Base-by-base conservation (phyloP, 2,329 filamentous ascomycete species). In the Fusarium setosum region DNA sequence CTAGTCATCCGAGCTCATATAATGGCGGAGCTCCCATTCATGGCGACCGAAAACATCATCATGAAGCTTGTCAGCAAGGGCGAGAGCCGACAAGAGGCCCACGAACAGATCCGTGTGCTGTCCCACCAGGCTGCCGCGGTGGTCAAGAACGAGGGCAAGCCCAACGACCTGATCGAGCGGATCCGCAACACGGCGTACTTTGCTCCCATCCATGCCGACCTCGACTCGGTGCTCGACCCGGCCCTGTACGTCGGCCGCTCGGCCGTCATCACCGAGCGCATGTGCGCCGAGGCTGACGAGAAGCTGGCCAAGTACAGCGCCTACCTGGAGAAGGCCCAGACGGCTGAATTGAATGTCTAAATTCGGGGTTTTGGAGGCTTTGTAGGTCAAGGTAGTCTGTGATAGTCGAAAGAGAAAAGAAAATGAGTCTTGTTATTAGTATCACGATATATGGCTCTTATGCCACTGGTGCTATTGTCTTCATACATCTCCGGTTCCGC, bases 111-210 rank as follows among this genome's bases (percentile, higher is more conserved):
- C 18, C 67, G 61, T 1, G 67, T 70, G 4, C 64, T 70, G 17
- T 69, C 67, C 0, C 61, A 68, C 45, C 56, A 70, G 24, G 67
- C 65, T 0, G 50, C 52, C 17, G 37, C 32, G n/a, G 48, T 63
- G 4, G 67, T 65, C n/a, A 70, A 70, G 35, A 55, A 53, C 15
- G 59, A 65, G 41, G 61, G 59, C 38, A 62, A 59, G 52, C 55
- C 61, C 5, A 70, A 70, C 18, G 67, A 69, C n/a, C 59, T 69
- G 10, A 58, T 70, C 4, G 58, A 56, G 38, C 26, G 67, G 5
- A 62, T 70, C 38, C 57, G 54, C 49, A 65, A 60, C n/a, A 69
- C 57, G 0, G 66, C 65, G n/a, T 69, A 65, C 42, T 69, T 69
- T 38, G 51, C 54, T 32, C 66, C 66, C 0, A 65, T 69, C 24